These are phyloP conservation scores for Neurospora discreta DNA, from an alignment of 495 filamentous ascomycete species.

Conservation along the genomic window DNA sequence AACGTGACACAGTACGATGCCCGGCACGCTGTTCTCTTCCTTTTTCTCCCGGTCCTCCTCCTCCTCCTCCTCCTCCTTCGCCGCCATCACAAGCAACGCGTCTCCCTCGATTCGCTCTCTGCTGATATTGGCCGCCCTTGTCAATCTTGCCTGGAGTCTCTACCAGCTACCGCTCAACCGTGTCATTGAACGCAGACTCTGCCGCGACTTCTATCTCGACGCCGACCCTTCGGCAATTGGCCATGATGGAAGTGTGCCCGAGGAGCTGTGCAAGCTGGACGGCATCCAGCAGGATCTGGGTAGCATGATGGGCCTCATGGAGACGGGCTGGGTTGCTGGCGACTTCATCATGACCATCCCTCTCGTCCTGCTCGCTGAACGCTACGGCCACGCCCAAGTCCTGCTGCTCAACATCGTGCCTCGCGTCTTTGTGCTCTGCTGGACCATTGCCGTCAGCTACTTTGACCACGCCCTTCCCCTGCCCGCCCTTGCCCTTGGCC, in stretches of 20 bases:
- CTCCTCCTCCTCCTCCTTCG: neutral
- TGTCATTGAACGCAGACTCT: conserved; percentile 36
- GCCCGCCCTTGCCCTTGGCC: conserved; percentile 23
- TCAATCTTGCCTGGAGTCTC: conserved; percentile 33
- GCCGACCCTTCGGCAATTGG: conserved; percentile 25
- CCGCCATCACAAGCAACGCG: neutral
- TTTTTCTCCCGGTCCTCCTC: too few species aligned
- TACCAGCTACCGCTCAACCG: conserved; percentile 37
- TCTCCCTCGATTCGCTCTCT: conserved; percentile 18
- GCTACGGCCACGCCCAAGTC: conserved; percentile 24
- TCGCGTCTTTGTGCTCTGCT: conserved; percentile 27
- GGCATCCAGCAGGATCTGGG: conserved; percentile 32
- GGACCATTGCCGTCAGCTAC: conserved; percentile 29
- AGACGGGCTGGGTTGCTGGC: conserved; percentile 34
- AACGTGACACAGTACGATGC: neutral
- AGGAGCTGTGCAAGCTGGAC: conserved; percentile 37
- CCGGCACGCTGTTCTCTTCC: neutral
- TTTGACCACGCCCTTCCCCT: conserved; percentile 28
- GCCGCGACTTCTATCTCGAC: conserved; percentile 30
- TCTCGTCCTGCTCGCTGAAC: conserved; percentile 28
- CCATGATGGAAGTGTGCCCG: conserved; percentile 26
- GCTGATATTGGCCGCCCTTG: conserved; percentile 28
- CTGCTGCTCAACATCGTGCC: conserved; percentile 31
- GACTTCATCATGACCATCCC: conserved; percentile 38
- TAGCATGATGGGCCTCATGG: conserved; percentile 32